These are phyloP conservation scores for Penstemon eatonii DNA, from an alignment of 257 asterid genomes.

Conservation along the genomic window DNA sequence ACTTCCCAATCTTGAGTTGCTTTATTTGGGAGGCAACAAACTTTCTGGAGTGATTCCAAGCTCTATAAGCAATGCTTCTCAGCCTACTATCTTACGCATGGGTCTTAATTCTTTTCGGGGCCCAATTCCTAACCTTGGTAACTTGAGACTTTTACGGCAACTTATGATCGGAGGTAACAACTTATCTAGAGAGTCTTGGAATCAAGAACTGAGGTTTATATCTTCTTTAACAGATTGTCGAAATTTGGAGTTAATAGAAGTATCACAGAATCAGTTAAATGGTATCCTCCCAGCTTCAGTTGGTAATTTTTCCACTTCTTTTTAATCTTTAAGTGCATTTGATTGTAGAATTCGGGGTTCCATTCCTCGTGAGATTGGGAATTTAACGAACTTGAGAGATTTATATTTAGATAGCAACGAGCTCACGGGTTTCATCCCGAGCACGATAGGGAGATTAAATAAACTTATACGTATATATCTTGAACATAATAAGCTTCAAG, in stretches of 20 bases:
- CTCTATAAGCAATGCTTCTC: no score
- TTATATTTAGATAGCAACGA: not conserved
- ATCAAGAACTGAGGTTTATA: slow-evolving; percentile 25
- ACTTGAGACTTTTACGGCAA: no score
- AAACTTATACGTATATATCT: slow-evolving; percentile 46
- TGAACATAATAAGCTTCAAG: slow-evolving; percentile 46
- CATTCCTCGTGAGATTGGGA: slow-evolving; percentile 24
- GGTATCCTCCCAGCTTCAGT: slow-evolving; percentile 22
- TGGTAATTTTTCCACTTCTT: slow-evolving; percentile 20
- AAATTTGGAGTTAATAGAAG: not conserved
- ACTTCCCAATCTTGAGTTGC: slow-evolving; percentile 11
- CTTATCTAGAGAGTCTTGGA: not conserved
- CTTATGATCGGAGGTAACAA: not conserved
- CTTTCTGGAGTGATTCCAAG: not conserved
- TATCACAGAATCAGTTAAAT: slow-evolving; percentile 4
- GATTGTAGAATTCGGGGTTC: slow-evolving; percentile 17
- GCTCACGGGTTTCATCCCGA: slow-evolving; percentile 20
- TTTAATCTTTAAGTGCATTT: not conserved
- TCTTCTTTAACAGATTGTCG: slow-evolving; percentile 28
- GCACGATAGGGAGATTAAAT: slow-evolving; percentile 24
- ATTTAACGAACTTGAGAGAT: not conserved
- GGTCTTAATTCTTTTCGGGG: no score
- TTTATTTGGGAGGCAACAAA: slow-evolving; percentile 13
- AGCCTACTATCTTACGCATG: no score
- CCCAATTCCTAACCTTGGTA: no score